Percentiles rank a stretch among this genome's conserved stretches.
Evolutionary conservation across 805 yeast species (phyloP).

Genomic region (Candida patagonica): DNA sequence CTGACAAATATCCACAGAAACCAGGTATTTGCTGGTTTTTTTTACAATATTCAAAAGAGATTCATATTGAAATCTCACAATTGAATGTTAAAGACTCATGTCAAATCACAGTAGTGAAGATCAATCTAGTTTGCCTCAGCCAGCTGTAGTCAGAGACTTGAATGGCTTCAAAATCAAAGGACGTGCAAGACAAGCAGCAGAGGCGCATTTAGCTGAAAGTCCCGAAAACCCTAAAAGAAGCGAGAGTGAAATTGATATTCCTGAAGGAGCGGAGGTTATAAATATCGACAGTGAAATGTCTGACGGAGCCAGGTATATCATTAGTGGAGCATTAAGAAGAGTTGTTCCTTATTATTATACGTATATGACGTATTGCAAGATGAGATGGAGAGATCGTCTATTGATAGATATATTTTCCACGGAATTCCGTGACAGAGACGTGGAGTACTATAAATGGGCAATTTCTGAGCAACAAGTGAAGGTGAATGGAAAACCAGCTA

Average conservation of each 20-base stretch:
- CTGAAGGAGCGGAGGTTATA: not conserved
- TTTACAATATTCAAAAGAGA: too few species aligned
- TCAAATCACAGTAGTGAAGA: not conserved
- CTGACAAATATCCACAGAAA: too few species aligned
- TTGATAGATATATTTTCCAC: conserved; percentile 69
- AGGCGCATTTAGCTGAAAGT: not conserved
- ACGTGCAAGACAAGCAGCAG: not conserved
- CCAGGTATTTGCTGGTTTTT: too few species aligned
- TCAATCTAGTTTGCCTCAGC: not conserved
- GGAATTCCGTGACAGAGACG: conserved; percentile 77
- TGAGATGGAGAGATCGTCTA: conserved; percentile 82
- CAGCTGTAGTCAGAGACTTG: not conserved
- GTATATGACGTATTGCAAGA: conserved; percentile 82
- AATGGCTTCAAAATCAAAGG: conserved; percentile 4
- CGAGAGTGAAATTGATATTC: not conserved
- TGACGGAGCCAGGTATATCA: conserved; percentile 28
- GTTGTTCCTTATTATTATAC: conserved; percentile 84
- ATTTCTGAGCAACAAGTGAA: conserved; percentile 71
- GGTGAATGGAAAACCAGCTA: conserved; percentile 58
- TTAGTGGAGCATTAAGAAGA: conserved; percentile 44
- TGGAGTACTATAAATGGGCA: conserved; percentile 51
- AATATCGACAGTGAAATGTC: conserved; percentile 25
- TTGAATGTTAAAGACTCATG: not conserved
- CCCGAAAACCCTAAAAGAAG: not conserved
- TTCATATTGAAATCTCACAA: too few species aligned